Evolutionary conservation across 2,329 filamentous ascomycete species (phyloP).

Genomic region (Penicillium sp.): DNA sequence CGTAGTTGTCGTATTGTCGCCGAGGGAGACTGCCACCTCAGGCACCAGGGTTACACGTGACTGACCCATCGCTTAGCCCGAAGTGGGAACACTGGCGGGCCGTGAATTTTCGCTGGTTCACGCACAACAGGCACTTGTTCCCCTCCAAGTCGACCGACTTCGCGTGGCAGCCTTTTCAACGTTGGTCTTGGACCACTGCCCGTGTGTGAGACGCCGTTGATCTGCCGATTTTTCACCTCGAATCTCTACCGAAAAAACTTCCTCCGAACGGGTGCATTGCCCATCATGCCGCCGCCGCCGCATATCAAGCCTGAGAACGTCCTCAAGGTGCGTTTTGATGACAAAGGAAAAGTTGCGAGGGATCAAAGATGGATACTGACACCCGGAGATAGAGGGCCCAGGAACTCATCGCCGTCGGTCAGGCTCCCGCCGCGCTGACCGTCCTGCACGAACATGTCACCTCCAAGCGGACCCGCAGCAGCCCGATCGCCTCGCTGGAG

Average conservation of each 20-base stretch:
- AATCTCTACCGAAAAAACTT: conserved; percentile 14
- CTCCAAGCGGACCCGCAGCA: conserved; percentile 96
- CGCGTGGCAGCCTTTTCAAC: conserved; percentile 37
- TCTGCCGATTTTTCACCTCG: conserved; percentile 6
- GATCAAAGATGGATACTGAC: conserved; percentile 16
- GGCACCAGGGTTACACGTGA: conserved; percentile 28
- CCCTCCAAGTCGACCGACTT: conserved; percentile 31
- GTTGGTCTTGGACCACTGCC: conserved; percentile 31
- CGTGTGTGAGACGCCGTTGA: conserved; percentile 27
- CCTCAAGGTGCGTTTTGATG: conserved; percentile 62
- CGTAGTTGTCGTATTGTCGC: no score
- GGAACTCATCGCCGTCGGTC: conserved; percentile 96
- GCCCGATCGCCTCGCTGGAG: conserved; percentile 91
- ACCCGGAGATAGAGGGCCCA: conserved; percentile 80
- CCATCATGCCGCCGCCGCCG: conserved; percentile 84
- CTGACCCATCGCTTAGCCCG: conserved; percentile 35
- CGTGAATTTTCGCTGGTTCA: conserved; percentile 34
- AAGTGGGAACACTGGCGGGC: conserved; percentile 31
- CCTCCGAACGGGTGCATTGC: conserved; percentile 34
- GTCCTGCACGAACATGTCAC: conserved; percentile 99
- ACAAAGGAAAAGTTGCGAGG: conserved; percentile 5
- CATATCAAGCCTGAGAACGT: conserved; percentile 99
- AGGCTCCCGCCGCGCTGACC: conserved; percentile 85
- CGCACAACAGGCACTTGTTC: conserved; percentile 35
- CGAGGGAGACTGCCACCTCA: no score